Percentiles rank a stretch among this genome's conserved stretches.
These are phyloP conservation scores for Suhomyces coccinellae DNA, from an alignment of 1,139 yeast genomes.

Conservation along the genomic window DNA sequence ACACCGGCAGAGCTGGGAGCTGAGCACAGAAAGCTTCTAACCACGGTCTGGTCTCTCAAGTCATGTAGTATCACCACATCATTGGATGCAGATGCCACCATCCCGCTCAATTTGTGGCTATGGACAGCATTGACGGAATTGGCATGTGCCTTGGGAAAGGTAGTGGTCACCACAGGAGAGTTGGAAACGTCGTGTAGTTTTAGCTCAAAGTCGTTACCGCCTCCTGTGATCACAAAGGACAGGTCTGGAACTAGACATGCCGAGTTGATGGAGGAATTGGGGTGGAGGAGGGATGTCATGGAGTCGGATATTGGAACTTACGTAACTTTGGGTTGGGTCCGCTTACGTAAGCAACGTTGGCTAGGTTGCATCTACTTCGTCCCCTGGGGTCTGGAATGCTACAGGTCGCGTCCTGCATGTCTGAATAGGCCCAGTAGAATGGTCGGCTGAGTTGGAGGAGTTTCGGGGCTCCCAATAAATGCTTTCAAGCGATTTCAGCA, in stretches of 20 bases:
- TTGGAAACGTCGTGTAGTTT: conserved; percentile 19
- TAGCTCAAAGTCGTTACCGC: conserved; percentile 24
- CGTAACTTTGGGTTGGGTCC: neutral
- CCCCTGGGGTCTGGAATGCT: neutral
- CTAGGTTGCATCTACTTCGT: neutral
- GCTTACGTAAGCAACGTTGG: conserved; percentile 2
- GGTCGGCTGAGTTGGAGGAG: neutral
- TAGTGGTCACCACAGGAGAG: conserved; percentile 7
- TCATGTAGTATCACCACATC: conserved; percentile 17
- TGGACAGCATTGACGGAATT: conserved; percentile 22
- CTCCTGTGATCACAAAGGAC: conserved; percentile 26
- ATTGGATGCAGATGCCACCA: conserved; percentile 17
- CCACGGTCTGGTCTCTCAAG: conserved; percentile 16
- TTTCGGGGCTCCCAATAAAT: neutral
- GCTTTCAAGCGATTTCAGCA: neutral
- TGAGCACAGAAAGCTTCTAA: conserved; percentile 4
- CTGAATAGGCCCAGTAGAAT: neutral
- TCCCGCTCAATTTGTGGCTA: conserved; percentile 8
- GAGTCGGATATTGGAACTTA: neutral
- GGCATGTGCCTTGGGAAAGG: conserved; percentile 22
- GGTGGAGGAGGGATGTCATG: conserved; percentile 7
- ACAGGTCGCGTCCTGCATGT: neutral
- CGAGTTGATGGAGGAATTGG: conserved; percentile 24
- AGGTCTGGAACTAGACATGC: conserved; percentile 20
- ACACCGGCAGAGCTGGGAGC: neutral